Percentiles rank a stretch among this genome's conserved stretches.
Conservation (phyloP, 805 yeast species). For the Jamesozyma spencerorum region DNA sequence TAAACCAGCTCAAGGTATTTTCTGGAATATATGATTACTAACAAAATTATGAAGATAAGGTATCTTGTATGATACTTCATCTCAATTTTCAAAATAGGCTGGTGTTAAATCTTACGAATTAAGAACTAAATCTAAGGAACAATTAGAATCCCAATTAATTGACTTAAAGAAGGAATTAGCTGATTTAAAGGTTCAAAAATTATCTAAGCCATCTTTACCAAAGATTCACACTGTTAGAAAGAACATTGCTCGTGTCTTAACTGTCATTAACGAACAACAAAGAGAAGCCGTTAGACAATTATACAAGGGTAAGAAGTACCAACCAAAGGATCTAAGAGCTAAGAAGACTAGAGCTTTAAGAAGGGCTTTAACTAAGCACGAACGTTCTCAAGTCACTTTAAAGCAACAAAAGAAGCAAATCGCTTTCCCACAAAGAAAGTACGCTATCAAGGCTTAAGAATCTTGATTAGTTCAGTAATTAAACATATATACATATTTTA, state of each 20-base stretch:
- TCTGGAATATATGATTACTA: not conserved
- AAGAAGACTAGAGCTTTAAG: constrained; percentile 99
- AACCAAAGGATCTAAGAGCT: constrained; percentile 98
- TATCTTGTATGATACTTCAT: not conserved
- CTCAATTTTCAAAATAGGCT: constrained; percentile 39
- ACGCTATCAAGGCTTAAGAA: constrained; percentile 93
- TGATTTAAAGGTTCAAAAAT: constrained; percentile 90
- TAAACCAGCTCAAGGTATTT: too few relatives aligned
- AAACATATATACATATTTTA: constrained; percentile 1
- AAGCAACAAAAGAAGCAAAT: constrained; percentile 87
- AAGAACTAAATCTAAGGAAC: constrained; percentile 94
- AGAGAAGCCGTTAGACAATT: constrained; percentile 91
- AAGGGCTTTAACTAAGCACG: constrained; percentile 87
- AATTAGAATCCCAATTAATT: constrained; percentile 88
- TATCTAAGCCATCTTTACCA: constrained; percentile 89
- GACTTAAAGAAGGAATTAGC: constrained; percentile 97
- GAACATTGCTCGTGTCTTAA: constrained; percentile 96
- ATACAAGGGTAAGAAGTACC: constrained; percentile 92
- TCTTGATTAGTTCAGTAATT: constrained; percentile 2
- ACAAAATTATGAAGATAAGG: not conserved
- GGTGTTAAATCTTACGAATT: constrained; percentile 93
- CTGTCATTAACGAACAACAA: constrained; percentile 94
- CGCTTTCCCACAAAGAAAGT: constrained; percentile 98
- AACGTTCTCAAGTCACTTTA: constrained; percentile 73
- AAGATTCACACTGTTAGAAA: constrained; percentile 96